Conservation (phyloP, 139 green algal species). For the Volvox africanus region DNA sequence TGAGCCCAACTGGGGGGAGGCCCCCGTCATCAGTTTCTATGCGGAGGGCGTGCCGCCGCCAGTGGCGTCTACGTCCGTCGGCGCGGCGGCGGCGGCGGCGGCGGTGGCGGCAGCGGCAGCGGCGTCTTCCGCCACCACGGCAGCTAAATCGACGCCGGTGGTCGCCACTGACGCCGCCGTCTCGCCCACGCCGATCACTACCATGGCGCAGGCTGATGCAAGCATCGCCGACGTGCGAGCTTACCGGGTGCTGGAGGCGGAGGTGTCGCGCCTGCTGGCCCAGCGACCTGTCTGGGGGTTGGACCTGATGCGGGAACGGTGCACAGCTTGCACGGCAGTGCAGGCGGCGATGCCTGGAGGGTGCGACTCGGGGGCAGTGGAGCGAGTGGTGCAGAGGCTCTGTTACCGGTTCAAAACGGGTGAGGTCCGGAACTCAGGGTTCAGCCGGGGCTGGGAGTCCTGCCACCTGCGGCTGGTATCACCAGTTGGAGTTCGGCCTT, state of each 20-base stretch:
- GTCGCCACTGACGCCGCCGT: background rate
- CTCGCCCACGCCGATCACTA: background rate
- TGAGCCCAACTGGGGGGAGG: slow-evolving; percentile 28
- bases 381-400: slow-evolving; percentile 39
- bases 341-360: background rate
- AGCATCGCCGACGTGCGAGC: background rate
- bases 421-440: background rate
- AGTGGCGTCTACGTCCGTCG: background rate
- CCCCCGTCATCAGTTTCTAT: slow-evolving; percentile 49
- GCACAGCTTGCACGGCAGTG: background rate
- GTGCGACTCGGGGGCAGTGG: background rate
- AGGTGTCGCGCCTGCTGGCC: slow-evolving; percentile 25
- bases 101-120: background rate
- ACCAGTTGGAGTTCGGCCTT: too few relatives aligned
- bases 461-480: too few relatives aligned
- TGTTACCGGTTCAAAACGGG: slow-evolving; percentile 58
- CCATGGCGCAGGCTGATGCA: background rate
- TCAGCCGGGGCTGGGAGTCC: too few relatives aligned
- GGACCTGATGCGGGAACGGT: slow-evolving; percentile 41
- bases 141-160: background rate
- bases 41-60: slow-evolving; percentile 26
- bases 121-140: background rate
- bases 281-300: slow-evolving; percentile 41
- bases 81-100: background rate
- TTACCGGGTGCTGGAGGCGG: background rate